A percentile compares a stretch with the other conserved stretches of the same genome.
Conservation (phyloP, 2,329 filamentous ascomycete genomes). For the Cordyceps farinosa region DNA sequence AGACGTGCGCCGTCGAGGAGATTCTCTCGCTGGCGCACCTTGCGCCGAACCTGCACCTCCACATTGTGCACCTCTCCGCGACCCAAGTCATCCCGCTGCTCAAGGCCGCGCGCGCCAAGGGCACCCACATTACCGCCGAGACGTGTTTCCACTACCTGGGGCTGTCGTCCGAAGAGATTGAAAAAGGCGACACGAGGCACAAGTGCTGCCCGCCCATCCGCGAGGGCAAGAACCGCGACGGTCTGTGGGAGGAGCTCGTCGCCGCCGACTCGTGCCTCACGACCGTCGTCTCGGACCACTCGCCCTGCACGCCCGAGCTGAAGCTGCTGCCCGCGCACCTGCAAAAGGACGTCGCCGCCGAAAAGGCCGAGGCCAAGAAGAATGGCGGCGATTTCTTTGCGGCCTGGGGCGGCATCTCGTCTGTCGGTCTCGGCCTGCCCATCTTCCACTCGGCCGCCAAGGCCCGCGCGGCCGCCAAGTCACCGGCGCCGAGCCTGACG, state of each 20-base stretch:
- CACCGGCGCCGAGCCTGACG: conserved; percentile 51
- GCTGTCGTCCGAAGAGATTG: conserved; percentile 75
- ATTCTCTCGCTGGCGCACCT: conserved; percentile 78
- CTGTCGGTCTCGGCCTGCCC: conserved; percentile 85
- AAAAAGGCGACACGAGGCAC: conserved; percentile 82
- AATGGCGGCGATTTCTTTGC: conserved; percentile 71
- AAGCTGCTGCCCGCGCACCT: conserved; percentile 78
- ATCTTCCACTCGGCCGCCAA: conserved; percentile 80
- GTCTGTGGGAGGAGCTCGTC: conserved; percentile 79
- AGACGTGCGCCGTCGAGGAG: conserved; percentile 84
- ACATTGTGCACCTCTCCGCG: conserved; percentile 93
- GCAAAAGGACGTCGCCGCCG: conserved; percentile 28
- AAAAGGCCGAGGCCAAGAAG: conserved; percentile 30
- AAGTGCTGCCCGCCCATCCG: conserved; percentile 96
- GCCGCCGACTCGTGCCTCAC: conserved; percentile 73
- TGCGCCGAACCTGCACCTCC: conserved; percentile 78
- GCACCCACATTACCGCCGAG: conserved; percentile 86
- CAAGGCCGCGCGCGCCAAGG: conserved; percentile 64
- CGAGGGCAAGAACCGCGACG: conserved; percentile 74
- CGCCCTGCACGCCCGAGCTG: conserved; percentile 89
- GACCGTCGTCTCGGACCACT: conserved; percentile 93
- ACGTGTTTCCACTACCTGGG: conserved; percentile 95
- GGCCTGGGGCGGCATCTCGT: conserved; percentile 94
- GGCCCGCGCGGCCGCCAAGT: conserved; percentile 46
- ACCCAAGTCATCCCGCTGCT: conserved; percentile 81